Base-by-base conservation (phyloP, 2,329 filamentous ascomycete genomes). In the Coniochaeta sp. region DNA sequence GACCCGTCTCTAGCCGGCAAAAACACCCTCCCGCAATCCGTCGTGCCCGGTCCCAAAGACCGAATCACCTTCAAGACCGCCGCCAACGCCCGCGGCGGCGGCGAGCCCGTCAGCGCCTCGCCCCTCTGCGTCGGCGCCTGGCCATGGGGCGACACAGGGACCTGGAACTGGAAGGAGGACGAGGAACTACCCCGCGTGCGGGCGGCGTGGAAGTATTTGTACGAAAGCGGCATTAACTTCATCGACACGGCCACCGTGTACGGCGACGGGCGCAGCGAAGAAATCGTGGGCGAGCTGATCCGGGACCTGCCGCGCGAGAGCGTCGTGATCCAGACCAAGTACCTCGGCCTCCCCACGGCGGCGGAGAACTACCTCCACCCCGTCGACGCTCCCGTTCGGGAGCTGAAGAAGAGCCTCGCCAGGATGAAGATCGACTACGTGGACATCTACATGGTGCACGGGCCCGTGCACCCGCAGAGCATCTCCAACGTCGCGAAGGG, bases 161-260 rank as follows among this genome's bases (percentile, higher is more conserved):
- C 53, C 9, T 56, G 32, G 31, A 28, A 54, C 50, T 52, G 38
- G 42, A 33, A 30, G 12, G 52, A 51, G 38, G 13, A n/a, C n/a
- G 48, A 48, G n/a, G 31, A 54, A 49, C 52, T 40, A 20, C 51
- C 48, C 12, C 27, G 20, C 8, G 32, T 55, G 14, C 16, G 67
- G 14, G 64, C 63, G 42, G 71, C 69, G 18, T 73, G 71, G 69
- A 55, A 63, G 35, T 55, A 63, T 24, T 60, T 69, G n/a, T 61
- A 68, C 48, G 55, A 61, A 6, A 62, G 64, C 4, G 65, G 67
- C 13, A 53, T 72, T 22, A 71, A 67, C 51, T 73, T 72, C 52
- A 65, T 74, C 53, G 71, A 74, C 55, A 74, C 70, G 6, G 70
- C 71, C 8, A 67, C 73, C 58, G 67, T 63, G 14, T 74, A 73